A percentile compares a stretch with the other conserved stretches of the same genome.
Evolutionary conservation across 2,329 filamentous ascomycete genomes (phyloP).

Genomic region (Colletotrichum sp.): DNA sequence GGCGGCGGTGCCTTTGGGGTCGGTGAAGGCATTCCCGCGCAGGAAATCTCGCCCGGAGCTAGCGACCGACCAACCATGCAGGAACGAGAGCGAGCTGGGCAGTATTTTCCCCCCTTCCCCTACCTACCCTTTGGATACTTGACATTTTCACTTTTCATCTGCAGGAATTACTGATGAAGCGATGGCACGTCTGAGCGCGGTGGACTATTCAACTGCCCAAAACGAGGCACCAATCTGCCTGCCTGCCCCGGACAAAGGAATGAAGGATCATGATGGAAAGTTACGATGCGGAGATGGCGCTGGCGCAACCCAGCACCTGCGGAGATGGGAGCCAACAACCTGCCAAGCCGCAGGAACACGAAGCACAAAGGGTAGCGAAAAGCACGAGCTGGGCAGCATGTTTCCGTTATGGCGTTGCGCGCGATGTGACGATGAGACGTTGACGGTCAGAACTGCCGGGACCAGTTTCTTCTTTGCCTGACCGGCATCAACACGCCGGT

Average conservation of each 20-base stretch:
- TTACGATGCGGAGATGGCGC: neutral
- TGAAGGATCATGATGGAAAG: neutral
- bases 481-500: neutral
- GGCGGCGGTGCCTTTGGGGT: neutral
- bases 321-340: neutral
- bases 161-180: neutral
- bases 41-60: neutral
- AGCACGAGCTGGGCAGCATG: neutral
- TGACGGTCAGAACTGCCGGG: neutral
- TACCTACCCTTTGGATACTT: neutral
- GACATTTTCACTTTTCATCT: neutral
- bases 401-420: neutral
- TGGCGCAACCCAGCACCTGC: neutral
- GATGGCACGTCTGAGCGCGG: neutral
- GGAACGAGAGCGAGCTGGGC: neutral
- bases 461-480: too few relatives aligned
- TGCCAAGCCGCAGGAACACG: neutral
- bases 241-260: neutral
- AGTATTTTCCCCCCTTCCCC: neutral
- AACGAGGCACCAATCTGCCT: neutral
- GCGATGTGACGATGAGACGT: neutral
- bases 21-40: neutral
- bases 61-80: neutral
- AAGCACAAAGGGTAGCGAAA: neutral
- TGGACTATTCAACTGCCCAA: neutral